Base-by-base conservation (phyloP, 495 filamentous ascomycete species). In the Aspergillus incahuasiensis region DNA sequence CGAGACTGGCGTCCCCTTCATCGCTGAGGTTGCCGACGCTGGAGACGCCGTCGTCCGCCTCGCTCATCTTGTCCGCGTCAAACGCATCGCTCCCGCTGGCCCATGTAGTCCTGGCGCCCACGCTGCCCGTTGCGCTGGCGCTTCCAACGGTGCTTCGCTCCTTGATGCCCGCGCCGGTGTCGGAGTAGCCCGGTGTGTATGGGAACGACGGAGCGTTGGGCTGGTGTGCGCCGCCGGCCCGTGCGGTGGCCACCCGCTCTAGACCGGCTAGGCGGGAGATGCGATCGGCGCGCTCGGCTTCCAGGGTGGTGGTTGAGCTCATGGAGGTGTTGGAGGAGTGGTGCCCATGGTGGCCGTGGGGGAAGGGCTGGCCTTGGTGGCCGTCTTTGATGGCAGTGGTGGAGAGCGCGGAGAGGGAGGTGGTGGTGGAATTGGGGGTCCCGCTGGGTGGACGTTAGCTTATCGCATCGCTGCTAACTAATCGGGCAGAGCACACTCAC, bases 301-400 rank as follows among this genome's bases (percentile, higher is more conserved):
- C 91, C 22, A 91, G 82, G 54, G 84, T 87, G 48, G 80, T 88
- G 38, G 79, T 79, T 6, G 85, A 88, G 6, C 79, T 74, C 21
- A 74, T 78, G 16, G 78, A 76, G 15, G 73, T 60, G 20, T 76
- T 74, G 11, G 77, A 77, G n/a, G 71, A 68, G 12, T 74, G 70
- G 48, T 78, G 76, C 1, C 72, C 65, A 65, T 88, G 85, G 54
- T 83, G 83, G 47, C 75, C 73, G 50, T 81, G 80, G 57, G 75
- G 70, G 46, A 74, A 70, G 13, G 70, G 73, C 55, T 89, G 82
- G 63, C 91, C 91, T 55, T 87, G 86, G 59, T 95, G 90, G 55
- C 91, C 91, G 62, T 96, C 91, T 72, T 95, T 96, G 76, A 94
- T 94, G 45, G 91, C 91, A 6, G 90, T 92, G 24, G 91, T 96